phyloP scores from a whole-genome alignment of 177 flowering plant genomes.

The Telopea speciosissima region DNA sequence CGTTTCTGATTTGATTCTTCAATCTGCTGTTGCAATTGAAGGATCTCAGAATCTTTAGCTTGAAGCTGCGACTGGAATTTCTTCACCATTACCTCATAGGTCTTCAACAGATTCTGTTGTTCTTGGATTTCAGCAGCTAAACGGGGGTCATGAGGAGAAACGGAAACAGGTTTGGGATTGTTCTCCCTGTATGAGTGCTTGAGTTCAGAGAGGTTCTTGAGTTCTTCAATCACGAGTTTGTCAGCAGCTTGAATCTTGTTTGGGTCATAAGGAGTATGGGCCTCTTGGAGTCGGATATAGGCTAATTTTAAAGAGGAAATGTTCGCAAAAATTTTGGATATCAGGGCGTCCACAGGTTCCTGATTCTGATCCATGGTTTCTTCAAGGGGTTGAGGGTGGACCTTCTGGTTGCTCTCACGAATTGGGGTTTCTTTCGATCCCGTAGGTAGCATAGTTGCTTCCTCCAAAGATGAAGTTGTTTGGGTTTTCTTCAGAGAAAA shows the following conservation, averaged over 20 bases:
- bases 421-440: slow-evolving; percentile 67
- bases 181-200: slow-evolving; percentile 85
- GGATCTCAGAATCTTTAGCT: slow-evolving; percentile 82
- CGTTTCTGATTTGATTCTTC: slow-evolving; percentile 70
- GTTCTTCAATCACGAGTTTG: slow-evolving; percentile 77
- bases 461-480: slow-evolving; percentile 17
- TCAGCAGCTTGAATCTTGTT: slow-evolving; percentile 93
- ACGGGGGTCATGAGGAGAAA: slow-evolving; percentile 82
- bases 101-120: slow-evolving; percentile 81
- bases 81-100: slow-evolving; percentile 97
- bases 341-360: slow-evolving; percentile 69
- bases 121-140: slow-evolving; percentile 92
- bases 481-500: slow-evolving; percentile 24
- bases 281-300: slow-evolving; percentile 84
- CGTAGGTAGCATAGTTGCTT: slow-evolving; percentile 77
- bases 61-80: slow-evolving; percentile 91
- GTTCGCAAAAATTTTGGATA: slow-evolving; percentile 67
- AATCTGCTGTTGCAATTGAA: slow-evolving; percentile 66
- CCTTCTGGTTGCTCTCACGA: slow-evolving; percentile 82
- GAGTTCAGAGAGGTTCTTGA: slow-evolving; percentile 82
- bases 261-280: slow-evolving; percentile 96
- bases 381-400: slow-evolving; percentile 97
- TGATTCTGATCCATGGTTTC: slow-evolving; percentile 62
- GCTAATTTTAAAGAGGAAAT: slow-evolving; percentile 87
- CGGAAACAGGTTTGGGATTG: slow-evolving; percentile 62